phyloP scores from a whole-genome alignment of 371 early-diverging fungal species.

The Mucor saturninus region DNA sequence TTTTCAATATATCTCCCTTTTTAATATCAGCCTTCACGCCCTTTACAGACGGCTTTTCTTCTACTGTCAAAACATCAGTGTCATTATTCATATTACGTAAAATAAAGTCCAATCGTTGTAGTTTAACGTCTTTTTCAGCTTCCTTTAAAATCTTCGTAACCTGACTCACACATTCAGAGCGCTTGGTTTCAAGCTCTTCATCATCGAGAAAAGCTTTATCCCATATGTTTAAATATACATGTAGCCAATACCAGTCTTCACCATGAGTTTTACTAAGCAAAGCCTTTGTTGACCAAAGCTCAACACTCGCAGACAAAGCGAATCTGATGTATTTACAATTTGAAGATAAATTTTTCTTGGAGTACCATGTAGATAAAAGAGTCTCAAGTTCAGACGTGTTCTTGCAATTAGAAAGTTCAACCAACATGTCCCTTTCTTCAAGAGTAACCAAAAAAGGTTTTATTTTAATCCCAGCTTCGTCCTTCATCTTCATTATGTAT shows the following conservation, averaged over 20 bases:
- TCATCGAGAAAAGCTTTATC: slow-evolving; percentile 15
- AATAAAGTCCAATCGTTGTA: slow-evolving; percentile 18
- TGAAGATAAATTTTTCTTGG: background rate
- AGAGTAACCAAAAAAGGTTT: slow-evolving; percentile 1
- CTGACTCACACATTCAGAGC: slow-evolving; percentile 14
- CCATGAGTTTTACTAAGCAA: slow-evolving; percentile 7
- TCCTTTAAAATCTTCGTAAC: slow-evolving; percentile 17
- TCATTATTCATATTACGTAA: slow-evolving; percentile 13
- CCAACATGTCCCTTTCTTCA: slow-evolving; percentile 19
- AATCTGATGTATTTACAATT: slow-evolving; percentile 9
- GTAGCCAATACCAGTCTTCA: slow-evolving; percentile 10
- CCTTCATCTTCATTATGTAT: too few relatives aligned
- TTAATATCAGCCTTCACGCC: slow-evolving; percentile 21
- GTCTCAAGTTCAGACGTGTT: background rate
- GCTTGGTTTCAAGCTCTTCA: slow-evolving; percentile 17
- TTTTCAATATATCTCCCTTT: slow-evolving; percentile 16
- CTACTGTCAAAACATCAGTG: slow-evolving; percentile 15
- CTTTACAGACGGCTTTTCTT: slow-evolving; percentile 18
- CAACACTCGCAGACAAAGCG: slow-evolving; percentile 7
- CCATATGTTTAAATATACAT: slow-evolving; percentile 18
- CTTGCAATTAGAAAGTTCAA: slow-evolving; percentile 13
- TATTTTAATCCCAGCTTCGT: too few relatives aligned
- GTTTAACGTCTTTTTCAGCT: slow-evolving; percentile 4
- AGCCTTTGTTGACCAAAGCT: slow-evolving; percentile 15
- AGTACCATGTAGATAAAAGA: background rate